Conservation (phyloP, 768 basidiomycete species). For the Cystobasidium tubakii region DNA sequence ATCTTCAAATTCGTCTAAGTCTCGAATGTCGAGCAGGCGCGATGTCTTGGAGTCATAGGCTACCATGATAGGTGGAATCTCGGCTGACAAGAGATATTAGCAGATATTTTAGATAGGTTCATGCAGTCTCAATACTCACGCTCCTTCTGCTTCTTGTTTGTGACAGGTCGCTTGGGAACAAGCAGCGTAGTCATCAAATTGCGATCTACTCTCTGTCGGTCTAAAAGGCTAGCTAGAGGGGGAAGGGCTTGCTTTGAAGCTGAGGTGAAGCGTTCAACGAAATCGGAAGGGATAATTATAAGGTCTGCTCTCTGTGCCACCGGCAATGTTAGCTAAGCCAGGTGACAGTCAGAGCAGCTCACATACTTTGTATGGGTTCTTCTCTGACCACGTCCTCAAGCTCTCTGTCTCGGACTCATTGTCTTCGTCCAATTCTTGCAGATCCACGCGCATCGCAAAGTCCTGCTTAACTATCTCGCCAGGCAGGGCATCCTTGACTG, state of each 20-base stretch:
- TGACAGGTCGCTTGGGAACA: not conserved
- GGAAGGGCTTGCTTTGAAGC: not conserved
- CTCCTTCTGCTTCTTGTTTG: constrained; percentile 29
- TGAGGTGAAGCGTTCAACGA: not conserved
- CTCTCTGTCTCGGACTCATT: constrained; percentile 15
- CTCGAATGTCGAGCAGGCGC: constrained; percentile 27
- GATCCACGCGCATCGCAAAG: constrained; percentile 1
- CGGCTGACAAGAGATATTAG: not conserved
- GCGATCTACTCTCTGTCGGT: constrained; percentile 25
- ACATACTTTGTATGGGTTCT: constrained; percentile 32
- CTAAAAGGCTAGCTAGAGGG: constrained; percentile 15
- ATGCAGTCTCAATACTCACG: not conserved
- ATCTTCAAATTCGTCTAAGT: constrained; percentile 33
- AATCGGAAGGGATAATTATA: constrained; percentile 24
- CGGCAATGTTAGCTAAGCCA: not conserved
- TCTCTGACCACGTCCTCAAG: constrained; percentile 21
- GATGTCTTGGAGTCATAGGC: constrained; percentile 19
- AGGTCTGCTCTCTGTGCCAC: constrained; percentile 18
- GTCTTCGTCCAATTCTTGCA: constrained; percentile 15
- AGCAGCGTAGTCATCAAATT: constrained; percentile 28
- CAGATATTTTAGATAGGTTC: not conserved
- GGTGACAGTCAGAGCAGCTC: not conserved
- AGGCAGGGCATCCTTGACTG: constrained; percentile 18
- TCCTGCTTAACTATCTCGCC: constrained; percentile 8
- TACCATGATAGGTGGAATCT: constrained; percentile 16